Evolutionary conservation across 2,329 filamentous ascomycete species (phyloP), one percentile per base, ranked within the genome.

Genomic region (Cephalotrichum gorgonifer): DNA sequence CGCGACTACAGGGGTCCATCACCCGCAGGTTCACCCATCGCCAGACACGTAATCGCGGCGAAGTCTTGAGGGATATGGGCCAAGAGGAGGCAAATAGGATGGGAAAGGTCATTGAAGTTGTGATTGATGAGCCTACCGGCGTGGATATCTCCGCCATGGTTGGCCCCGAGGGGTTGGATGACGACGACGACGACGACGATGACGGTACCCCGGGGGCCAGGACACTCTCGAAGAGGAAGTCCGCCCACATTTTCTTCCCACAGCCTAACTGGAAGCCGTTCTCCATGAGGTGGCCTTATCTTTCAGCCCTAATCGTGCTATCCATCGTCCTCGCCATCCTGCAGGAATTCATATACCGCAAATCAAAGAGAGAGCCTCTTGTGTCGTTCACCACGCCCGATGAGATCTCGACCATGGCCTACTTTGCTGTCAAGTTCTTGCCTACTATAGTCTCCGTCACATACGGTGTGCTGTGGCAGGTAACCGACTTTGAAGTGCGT

Each of bases 201-300:
- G n/a, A n/a, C n/a, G n/a, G n/a, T n/a, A n/a, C n/a, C n/a, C n/a
- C n/a, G n/a, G n/a, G n/a, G n/a, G n/a, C n/a, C n/a, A n/a, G n/a
- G n/a, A n/a, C n/a, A n/a, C 61, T 65, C 3, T 54, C 55, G n/a
- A 63, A 61, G 33, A 59, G 63, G 15, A 62, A 66, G 49, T 43
- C 47, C 47, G 69, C 69, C 0, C 67, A 78, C 49, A 62, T 79
- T 1, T 81, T 80, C 54, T 82, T 79, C 53, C 79, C 79, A 1
- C 75, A 78, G 51, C 76, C 79, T 2, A 76, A 85, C 60, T 85
- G 81, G 81, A 82, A 79, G 58, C 81, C 81, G 0, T 75, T 81
- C 52, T 74, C 75, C 0, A 84, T 85, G 78, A 69, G 76, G 27
- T 77, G 75, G 70, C 77, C 77, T 0, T 85, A 82, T 55, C 67